Percentiles rank a stretch among this genome's conserved stretches.
Evolutionary conservation across 352 stramenopile species (phyloP).

Genomic region (Phytophthora fragariae): DNA sequence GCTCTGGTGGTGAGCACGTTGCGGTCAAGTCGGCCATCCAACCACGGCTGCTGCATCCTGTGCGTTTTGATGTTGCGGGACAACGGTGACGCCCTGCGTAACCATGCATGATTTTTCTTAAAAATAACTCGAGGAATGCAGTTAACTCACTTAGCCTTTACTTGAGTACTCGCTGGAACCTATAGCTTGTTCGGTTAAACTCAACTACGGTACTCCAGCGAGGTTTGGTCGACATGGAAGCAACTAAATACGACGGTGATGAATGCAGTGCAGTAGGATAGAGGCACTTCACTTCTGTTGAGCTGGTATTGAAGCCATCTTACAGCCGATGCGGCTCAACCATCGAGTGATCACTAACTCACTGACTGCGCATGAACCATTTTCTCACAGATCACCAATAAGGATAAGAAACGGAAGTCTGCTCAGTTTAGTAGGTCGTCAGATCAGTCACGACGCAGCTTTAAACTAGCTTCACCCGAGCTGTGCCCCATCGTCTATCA

Average conservation of each 20-base stretch:
- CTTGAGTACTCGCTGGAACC: too few relatives aligned
- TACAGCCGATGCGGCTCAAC: too few relatives aligned
- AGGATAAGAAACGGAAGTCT: slow-evolving; percentile 10
- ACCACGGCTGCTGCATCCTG: slow-evolving; percentile 16
- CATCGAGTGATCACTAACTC: too few relatives aligned
- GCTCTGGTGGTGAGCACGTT: slow-evolving; percentile 24
- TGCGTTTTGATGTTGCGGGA: slow-evolving; percentile 33
- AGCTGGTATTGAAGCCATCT: too few relatives aligned
- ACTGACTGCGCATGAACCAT: too few relatives aligned
- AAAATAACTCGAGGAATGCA: slow-evolving; percentile 26
- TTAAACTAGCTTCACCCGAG: not conserved
- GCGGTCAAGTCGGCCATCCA: slow-evolving; percentile 2
- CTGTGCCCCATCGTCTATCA: slow-evolving; percentile 2
- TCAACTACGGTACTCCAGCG: too few relatives aligned
- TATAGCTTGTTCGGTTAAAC: too few relatives aligned
- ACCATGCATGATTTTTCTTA: not conserved
- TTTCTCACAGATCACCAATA: too few relatives aligned
- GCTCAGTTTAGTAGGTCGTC: slow-evolving; percentile 6
- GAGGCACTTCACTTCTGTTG: too few relatives aligned
- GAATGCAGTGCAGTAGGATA: too few relatives aligned
- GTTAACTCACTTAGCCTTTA: slow-evolving; percentile 22
- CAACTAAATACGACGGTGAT: too few relatives aligned
- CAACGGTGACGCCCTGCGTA: not conserved
- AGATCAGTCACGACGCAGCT: not conserved
- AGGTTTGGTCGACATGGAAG: too few relatives aligned